Evolutionary conservation across 2,329 filamentous ascomycete genomes (phyloP).

Genomic region (Claviceps capensis): DNA sequence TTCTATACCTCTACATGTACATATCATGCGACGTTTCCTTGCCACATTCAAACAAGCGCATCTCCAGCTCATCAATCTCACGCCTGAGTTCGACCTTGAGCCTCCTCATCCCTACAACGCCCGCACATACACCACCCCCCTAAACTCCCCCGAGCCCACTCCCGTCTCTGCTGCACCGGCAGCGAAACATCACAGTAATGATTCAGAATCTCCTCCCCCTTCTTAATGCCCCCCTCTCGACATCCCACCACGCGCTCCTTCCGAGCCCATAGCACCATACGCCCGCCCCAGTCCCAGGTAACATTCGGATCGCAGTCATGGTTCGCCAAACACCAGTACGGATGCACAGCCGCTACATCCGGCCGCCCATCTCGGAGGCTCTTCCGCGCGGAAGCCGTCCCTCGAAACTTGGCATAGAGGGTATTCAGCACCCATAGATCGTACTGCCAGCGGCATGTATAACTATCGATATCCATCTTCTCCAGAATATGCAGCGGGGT

Average conservation of each 20-base stretch:
- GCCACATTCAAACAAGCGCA: too few species aligned
- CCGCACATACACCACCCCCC: slow-evolving; percentile 81
- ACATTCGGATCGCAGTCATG: slow-evolving; percentile 95
- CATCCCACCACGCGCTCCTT: slow-evolving; percentile 40
- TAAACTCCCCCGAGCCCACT: slow-evolving; percentile 78
- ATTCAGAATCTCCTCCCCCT: slow-evolving; percentile 76
- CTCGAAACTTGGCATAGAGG: slow-evolving; percentile 82
- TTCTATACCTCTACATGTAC: too few species aligned
- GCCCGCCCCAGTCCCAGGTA: slow-evolving; percentile 80
- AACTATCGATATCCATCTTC: slow-evolving; percentile 75
- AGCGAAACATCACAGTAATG: slow-evolving; percentile 87
- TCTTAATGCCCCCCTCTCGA: slow-evolving; percentile 47
- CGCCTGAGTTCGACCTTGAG: slow-evolving; percentile 5
- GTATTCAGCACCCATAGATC: slow-evolving; percentile 84
- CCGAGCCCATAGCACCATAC: slow-evolving; percentile 56
- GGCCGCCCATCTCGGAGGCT: slow-evolving; percentile 66
- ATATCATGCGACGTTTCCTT: too few species aligned
- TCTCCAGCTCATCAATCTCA: too few species aligned
- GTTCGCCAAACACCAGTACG: slow-evolving; percentile 92
- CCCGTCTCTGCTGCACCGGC: slow-evolving; percentile 64
- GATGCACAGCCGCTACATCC: slow-evolving; percentile 86
- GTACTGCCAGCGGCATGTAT: slow-evolving; percentile 40
- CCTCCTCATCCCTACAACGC: slow-evolving; percentile 63
- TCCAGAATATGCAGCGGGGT: slow-evolving; percentile 65
- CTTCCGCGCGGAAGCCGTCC: slow-evolving; percentile 77